Evolutionary conservation across 2,329 filamentous ascomycete species (phyloP).

Genomic region (Periconia digitata): DNA sequence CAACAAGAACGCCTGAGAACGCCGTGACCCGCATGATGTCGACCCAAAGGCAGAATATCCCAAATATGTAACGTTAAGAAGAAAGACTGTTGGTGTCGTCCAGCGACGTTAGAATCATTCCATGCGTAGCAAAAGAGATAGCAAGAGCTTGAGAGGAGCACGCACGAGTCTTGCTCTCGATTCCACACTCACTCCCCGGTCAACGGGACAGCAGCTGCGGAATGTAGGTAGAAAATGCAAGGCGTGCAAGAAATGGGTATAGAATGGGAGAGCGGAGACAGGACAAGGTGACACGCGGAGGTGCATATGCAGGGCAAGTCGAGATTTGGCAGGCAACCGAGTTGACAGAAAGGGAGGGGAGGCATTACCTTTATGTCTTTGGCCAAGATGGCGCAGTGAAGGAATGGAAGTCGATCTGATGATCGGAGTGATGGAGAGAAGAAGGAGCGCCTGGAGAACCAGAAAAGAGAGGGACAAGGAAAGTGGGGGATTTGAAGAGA

Average conservation of each 20-base stretch:
- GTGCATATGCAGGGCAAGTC: not conserved
- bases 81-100: conserved; percentile 16
- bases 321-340: conserved; percentile 3
- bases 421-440: conserved; percentile 18
- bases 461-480: conserved; percentile 17
- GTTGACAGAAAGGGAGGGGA: conserved; percentile 1
- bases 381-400: conserved; percentile 9
- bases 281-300: not conserved
- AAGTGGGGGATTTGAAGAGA: conserved; percentile 9
- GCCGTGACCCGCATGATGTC: conserved; percentile 49
- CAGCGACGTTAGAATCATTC: conserved; percentile 20
- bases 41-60: conserved; percentile 3
- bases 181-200: conserved; percentile 9
- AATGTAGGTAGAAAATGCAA: conserved; percentile 26
- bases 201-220: conserved; percentile 16
- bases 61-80: conserved; percentile 25
- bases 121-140: not conserved
- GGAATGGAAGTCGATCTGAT: conserved; percentile 22
- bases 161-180: conserved; percentile 19
- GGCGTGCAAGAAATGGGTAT: conserved; percentile 3
- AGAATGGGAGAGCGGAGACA: not conserved
- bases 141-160: not conserved
- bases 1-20: conserved; percentile 39
- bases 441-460: conserved; percentile 16
- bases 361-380: not conserved